Conservation (phyloP, 2,329 filamentous ascomycete species). For the Lachnellula willkommii region DNA sequence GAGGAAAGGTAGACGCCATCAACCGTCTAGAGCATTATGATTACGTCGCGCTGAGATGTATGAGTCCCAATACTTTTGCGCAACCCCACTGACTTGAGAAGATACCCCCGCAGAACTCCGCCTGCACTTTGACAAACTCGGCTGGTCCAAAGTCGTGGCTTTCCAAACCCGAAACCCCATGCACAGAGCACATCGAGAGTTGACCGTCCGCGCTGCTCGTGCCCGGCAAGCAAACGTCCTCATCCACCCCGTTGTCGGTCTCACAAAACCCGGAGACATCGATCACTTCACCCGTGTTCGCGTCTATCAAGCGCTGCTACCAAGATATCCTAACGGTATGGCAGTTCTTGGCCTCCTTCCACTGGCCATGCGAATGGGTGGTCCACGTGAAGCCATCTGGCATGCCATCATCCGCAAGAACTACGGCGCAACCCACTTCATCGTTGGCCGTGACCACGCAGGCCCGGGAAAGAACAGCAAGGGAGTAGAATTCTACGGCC, state of each 20-base stretch:
- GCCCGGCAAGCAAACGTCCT: conserved; percentile 96
- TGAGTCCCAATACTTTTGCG: conserved; percentile 32
- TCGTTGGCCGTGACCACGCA: conserved; percentile 96
- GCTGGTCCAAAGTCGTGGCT: conserved; percentile 94
- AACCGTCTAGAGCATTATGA: conserved; percentile 97
- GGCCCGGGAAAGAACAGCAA: conserved; percentile 97
- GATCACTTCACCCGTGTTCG: conserved; percentile 99
- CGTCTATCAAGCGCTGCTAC: conserved; percentile 94
- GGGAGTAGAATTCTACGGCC: conserved; percentile 94
- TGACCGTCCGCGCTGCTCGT: conserved; percentile 94
- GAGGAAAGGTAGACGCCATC: conserved; percentile 92
- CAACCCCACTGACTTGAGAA: conserved; percentile 32
- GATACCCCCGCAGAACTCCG: conserved; percentile 92
- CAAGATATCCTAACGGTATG: conserved; percentile 98
- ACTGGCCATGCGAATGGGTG: conserved; percentile 98
- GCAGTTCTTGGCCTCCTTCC: conserved; percentile 91
- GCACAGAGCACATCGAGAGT: conserved; percentile 96
- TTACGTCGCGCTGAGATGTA: conserved; percentile 92
- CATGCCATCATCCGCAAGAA: conserved; percentile 99
- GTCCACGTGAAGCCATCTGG: conserved; percentile 97
- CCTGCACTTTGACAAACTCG: conserved; percentile 97
- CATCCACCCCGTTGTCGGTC: conserved; percentile 95
- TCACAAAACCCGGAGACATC: conserved; percentile 98
- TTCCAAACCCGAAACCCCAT: conserved; percentile 99
- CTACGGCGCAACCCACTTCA: conserved; percentile 98